Conservation (phyloP, 345 rosid genomes). For the Corchorus capsularis region DNA sequence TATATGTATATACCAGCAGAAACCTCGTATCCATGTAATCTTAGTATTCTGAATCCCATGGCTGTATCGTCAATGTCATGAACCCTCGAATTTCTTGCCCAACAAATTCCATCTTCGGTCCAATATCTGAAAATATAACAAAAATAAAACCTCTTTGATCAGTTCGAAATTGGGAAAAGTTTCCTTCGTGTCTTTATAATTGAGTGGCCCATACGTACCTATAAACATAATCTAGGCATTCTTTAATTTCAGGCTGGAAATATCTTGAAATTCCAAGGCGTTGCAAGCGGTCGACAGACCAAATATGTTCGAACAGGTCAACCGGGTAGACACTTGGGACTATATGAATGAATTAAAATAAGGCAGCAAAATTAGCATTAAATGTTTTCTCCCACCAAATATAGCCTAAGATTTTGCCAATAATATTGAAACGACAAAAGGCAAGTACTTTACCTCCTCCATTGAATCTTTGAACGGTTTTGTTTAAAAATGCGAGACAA, state of each 20-base stretch:
- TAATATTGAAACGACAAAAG: slow-evolving; percentile 7
- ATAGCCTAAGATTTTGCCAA: not conserved
- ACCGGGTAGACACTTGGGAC: slow-evolving; percentile 94
- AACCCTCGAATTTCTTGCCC: slow-evolving; percentile 84
- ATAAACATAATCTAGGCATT: slow-evolving; percentile 61
- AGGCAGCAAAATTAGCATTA: not conserved
- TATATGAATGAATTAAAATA: slow-evolving; percentile 18
- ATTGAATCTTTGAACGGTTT: slow-evolving; percentile 60
- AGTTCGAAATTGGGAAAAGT: not conserved
- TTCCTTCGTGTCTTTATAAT: not conserved
- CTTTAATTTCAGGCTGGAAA: slow-evolving; percentile 62
- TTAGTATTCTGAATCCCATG: slow-evolving; percentile 84
- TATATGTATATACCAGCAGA: slow-evolving; percentile 57
- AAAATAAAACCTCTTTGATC: not conserved
- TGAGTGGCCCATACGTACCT: slow-evolving; percentile 38
- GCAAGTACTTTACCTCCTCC: slow-evolving; percentile 73
- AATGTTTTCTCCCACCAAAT: too few species aligned
- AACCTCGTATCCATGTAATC: slow-evolving; percentile 75
- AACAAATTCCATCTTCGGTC: slow-evolving; percentile 80
- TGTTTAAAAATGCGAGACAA: slow-evolving; percentile 61
- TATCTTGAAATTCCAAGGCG: slow-evolving; percentile 91
- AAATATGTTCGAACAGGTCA: slow-evolving; percentile 84
- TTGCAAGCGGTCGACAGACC: slow-evolving; percentile 90
- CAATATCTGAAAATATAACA: slow-evolving; percentile 61
- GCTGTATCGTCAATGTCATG: slow-evolving; percentile 92